A percentile compares a stretch with the other conserved stretches of the same genome.
These are phyloP conservation scores for Plasmodium reichenowi DNA, from an alignment of 169 alveolate species.

Conservation along the genomic window DNA sequence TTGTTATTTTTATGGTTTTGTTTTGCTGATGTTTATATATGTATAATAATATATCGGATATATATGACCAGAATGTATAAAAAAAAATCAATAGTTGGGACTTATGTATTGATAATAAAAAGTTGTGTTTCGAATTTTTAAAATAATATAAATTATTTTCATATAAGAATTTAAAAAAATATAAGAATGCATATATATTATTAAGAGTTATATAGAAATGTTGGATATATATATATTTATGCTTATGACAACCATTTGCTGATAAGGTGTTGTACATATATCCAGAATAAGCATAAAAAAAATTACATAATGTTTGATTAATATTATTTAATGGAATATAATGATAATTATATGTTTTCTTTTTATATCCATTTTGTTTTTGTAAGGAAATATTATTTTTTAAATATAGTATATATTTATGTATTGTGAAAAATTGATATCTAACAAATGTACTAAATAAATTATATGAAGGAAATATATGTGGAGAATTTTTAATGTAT, in stretches of 20 bases:
- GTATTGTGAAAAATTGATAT: slow-evolving; percentile 17
- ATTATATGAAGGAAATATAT: slow-evolving; percentile 29
- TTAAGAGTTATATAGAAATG: slow-evolving; percentile 42
- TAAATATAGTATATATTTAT: slow-evolving; percentile 12
- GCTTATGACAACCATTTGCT: neutral
- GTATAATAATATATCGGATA: slow-evolving; percentile 7
- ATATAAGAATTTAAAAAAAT: slow-evolving; percentile 38
- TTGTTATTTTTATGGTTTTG: neutral
- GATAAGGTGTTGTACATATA: slow-evolving; percentile 40
- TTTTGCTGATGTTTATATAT: neutral
- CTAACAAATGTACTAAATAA: slow-evolving; percentile 20
- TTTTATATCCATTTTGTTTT: neutral
- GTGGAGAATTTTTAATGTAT: slow-evolving; percentile 15
- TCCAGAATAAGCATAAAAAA: slow-evolving; percentile 35
- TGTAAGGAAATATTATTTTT: slow-evolving; percentile 11
- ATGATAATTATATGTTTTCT: neutral
- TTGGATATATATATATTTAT: neutral
- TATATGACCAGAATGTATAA: slow-evolving; percentile 46
- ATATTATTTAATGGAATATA: slow-evolving; percentile 1
- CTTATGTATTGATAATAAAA: slow-evolving; percentile 54
- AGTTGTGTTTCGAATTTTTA: neutral
- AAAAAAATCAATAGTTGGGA: slow-evolving; percentile 60
- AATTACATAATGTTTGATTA: slow-evolving; percentile 51
- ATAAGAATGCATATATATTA: slow-evolving; percentile 32
- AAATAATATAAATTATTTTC: slow-evolving; percentile 10